Percentiles rank a stretch among this genome's conserved stretches.
phyloP scores from a whole-genome alignment of 2,329 filamentous ascomycete species.

The Scolecobasidium constrictum region DNA sequence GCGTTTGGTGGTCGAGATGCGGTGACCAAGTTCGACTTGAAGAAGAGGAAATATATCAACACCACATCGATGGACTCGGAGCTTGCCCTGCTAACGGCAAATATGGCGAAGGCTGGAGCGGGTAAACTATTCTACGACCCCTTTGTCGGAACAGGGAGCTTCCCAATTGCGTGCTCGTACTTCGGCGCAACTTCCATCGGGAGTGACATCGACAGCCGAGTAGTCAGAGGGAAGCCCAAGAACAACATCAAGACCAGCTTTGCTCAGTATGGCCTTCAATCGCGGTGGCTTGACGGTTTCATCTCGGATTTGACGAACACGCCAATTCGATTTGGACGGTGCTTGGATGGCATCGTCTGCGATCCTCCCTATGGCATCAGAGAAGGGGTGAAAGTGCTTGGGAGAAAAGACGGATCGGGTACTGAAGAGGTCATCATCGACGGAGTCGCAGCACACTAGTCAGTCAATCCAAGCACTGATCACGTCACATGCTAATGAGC shows the following conservation, averaged over 20 bases:
- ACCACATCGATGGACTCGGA: constrained; percentile 98
- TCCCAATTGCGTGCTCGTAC: constrained; percentile 79
- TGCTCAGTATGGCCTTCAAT: constrained; percentile 62
- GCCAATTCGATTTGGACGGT: constrained; percentile 47
- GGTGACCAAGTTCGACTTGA: constrained; percentile 70
- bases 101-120: constrained; percentile 70
- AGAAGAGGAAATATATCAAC: constrained; percentile 86
- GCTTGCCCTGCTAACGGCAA: constrained; percentile 81
- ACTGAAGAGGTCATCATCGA: constrained; percentile 52
- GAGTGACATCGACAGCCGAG: constrained; percentile 87
- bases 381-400: constrained; percentile 82
- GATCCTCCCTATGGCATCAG: constrained; percentile 94
- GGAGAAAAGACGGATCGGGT: constrained; percentile 50
- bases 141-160: constrained; percentile 90
- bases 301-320: constrained; percentile 81
- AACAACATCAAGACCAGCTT: constrained; percentile 62
- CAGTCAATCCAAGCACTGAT: constrained; percentile 21
- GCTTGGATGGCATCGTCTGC: constrained; percentile 85
- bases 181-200: constrained; percentile 78
- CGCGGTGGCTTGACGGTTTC: constrained; percentile 64
- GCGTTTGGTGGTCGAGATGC: constrained; percentile 54
- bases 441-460: constrained; percentile 60
- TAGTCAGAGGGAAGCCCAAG: constrained; percentile 60
- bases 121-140: constrained; percentile 89
- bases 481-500: constrained; percentile 7